A percentile compares a stretch with the other conserved stretches of the same genome.
phyloP scores from a whole-genome alignment of 108 stramenopile species.

The Fistulifera solaris region DNA sequence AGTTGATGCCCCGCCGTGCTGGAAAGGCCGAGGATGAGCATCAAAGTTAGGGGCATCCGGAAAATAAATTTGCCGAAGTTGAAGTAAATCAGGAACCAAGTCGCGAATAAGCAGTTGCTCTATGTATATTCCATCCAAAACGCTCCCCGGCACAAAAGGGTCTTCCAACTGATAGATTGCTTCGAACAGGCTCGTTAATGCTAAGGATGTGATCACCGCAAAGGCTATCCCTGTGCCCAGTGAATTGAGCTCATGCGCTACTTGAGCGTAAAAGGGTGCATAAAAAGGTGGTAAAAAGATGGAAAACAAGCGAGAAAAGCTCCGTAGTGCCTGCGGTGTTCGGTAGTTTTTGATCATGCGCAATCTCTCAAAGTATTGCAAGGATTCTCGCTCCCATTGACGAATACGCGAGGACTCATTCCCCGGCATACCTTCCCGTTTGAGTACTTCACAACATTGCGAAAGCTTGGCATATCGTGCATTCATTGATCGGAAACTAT shows the following conservation, averaged over 20 bases:
- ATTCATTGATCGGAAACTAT: constrained; percentile 35
- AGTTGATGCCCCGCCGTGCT: no score
- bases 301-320: constrained; percentile 60
- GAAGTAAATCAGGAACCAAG: not conserved
- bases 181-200: constrained; percentile 62
- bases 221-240: constrained; percentile 54
- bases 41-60: not conserved
- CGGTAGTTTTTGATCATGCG: constrained; percentile 67
- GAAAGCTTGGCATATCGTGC: constrained; percentile 27
- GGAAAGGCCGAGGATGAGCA: no score
- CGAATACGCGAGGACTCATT: constrained; percentile 67
- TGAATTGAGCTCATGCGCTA: constrained; percentile 41
- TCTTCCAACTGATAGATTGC: constrained; percentile 66
- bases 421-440: constrained; percentile 44
- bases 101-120: not conserved
- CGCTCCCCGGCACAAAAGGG: not conserved
- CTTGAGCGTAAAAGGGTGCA: constrained; percentile 60
- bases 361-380: constrained; percentile 36
- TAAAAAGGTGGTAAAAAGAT: constrained; percentile 60
- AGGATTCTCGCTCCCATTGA: constrained; percentile 46
- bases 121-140: not conserved
- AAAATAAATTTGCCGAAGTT: not conserved
- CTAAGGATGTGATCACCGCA: constrained; percentile 52
- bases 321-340: constrained; percentile 65
- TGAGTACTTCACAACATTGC: constrained; percentile 37